These are phyloP conservation scores for Heterobasidion parviporum DNA, from an alignment of 1,284 basidiomycete species.

Conservation along the genomic window DNA sequence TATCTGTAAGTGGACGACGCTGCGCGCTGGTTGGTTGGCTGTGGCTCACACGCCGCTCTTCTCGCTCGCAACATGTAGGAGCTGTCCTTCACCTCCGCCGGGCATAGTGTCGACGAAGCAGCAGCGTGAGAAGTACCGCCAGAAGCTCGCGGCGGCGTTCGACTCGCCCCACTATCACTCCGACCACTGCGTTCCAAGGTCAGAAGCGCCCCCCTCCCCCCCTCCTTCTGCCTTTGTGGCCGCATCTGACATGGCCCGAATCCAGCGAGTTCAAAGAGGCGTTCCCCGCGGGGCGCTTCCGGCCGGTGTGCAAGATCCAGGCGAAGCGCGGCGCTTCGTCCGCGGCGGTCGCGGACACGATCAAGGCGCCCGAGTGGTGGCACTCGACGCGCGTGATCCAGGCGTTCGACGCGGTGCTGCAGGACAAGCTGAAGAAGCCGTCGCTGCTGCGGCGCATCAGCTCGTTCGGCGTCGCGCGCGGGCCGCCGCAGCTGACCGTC, in stretches of 20 bases:
- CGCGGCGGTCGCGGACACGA: conserved; percentile 74
- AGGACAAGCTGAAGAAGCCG: conserved; percentile 88
- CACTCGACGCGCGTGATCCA: conserved; percentile 82
- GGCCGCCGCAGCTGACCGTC: conserved; percentile 63
- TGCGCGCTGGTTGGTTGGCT: no score
- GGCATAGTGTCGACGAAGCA: conserved; percentile 77
- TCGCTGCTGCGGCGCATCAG: conserved; percentile 82
- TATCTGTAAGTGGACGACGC: conserved; percentile 41
- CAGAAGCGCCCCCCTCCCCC: conserved; percentile 11
- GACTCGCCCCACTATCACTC: conserved; percentile 74
- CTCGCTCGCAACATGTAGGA: conserved; percentile 25
- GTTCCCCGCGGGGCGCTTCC: conserved; percentile 85
- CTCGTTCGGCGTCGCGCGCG: conserved; percentile 62
- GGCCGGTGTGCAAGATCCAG: conserved; percentile 77
- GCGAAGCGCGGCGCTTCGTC: conserved; percentile 75
- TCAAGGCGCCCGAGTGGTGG: conserved; percentile 90
- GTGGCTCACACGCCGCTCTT: conserved; percentile 9
- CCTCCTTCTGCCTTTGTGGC: conserved; percentile 1
- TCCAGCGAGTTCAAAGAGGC: conserved; percentile 88
- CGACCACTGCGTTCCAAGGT: conserved; percentile 75
- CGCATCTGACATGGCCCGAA: not conserved
- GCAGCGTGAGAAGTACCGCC: conserved; percentile 78
- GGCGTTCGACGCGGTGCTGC: conserved; percentile 82
- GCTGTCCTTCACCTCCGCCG: conserved; percentile 71
- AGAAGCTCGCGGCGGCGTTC: conserved; percentile 70